A percentile compares a stretch with the other conserved stretches of the same genome.
Evolutionary conservation across 2,329 filamentous ascomycete genomes (phyloP).

Genomic region (Botryotinia convoluta): DNA sequence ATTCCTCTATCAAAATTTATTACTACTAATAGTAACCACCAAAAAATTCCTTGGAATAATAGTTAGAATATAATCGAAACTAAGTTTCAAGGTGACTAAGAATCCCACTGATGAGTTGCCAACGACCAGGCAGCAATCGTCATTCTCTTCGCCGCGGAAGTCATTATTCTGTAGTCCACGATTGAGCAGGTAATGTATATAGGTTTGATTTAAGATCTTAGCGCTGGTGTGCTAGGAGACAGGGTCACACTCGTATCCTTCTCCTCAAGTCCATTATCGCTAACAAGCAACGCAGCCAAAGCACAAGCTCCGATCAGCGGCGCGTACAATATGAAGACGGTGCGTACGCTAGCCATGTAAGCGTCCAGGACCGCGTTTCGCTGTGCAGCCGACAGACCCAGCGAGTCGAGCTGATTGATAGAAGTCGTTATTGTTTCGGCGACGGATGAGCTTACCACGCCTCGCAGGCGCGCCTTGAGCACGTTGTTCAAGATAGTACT

Average conservation of each 20-base stretch:
- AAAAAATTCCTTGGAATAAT: too few species aligned
- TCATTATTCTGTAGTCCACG: too few species aligned
- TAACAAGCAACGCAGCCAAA: neutral
- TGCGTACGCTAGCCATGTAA: constrained; percentile 31
- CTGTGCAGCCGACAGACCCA: constrained; percentile 4
- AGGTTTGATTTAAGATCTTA: neutral
- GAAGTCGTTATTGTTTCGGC: constrained; percentile 16
- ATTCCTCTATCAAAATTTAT: too few species aligned
- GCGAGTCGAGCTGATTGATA: neutral
- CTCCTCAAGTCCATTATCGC: constrained; percentile 11
- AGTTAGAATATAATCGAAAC: too few species aligned
- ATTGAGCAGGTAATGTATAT: too few species aligned
- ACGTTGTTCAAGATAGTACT: constrained; percentile 20
- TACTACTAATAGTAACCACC: too few species aligned
- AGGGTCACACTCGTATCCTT: constrained; percentile 4
- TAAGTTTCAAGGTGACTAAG: too few species aligned
- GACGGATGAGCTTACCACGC: neutral
- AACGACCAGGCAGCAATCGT: too few species aligned
- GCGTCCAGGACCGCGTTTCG: constrained; percentile 26
- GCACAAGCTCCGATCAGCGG: constrained; percentile 13
- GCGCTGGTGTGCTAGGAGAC: neutral
- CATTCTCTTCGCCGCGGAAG: too few species aligned
- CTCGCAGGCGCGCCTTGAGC: neutral
- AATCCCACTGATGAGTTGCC: too few species aligned
- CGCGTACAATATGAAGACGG: constrained; percentile 29